These are phyloP conservation scores for Nannizziopsis arthrosporioides DNA, from an alignment of 2,329 filamentous ascomycete species.

Conservation along the genomic window DNA sequence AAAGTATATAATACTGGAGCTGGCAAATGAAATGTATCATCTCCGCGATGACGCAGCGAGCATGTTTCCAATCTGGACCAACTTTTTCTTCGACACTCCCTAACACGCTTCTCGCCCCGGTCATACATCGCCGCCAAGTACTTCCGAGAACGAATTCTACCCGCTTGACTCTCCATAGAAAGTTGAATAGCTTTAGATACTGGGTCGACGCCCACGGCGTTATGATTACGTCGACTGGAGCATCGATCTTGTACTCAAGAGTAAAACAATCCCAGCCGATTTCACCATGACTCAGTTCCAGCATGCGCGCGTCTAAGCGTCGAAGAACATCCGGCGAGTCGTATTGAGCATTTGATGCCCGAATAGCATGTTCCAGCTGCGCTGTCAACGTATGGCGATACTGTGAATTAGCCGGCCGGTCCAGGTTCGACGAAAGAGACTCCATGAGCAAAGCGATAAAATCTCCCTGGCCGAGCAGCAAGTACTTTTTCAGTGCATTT, in stretches of 20 bases:
- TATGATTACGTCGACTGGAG: constrained; percentile 91
- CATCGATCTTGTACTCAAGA: constrained; percentile 94
- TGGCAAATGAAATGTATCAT: constrained; percentile 99
- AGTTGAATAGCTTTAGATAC: constrained; percentile 98
- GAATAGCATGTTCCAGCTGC: constrained; percentile 94
- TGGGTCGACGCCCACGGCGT: constrained; percentile 92
- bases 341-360: constrained; percentile 92
- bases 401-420: constrained; percentile 89
- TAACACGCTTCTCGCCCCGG: constrained; percentile 81
- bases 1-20: constrained; percentile 95
- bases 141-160: constrained; percentile 88
- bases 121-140: constrained; percentile 93
- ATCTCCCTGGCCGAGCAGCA: constrained; percentile 87
- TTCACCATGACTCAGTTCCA: constrained; percentile 89
- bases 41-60: constrained; percentile 77
- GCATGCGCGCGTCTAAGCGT: constrained; percentile 91
- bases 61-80: constrained; percentile 75
- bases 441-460: constrained; percentile 98
- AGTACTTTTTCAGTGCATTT: constrained; percentile 82
- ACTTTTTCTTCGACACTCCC: constrained; percentile 62
- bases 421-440: constrained; percentile 80
- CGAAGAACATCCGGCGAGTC: constrained; percentile 85
- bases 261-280: constrained; percentile 99
- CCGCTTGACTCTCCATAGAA: constrained; percentile 94
- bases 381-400: constrained; percentile 94